phyloP scores from a whole-genome alignment of 106 monocot genomes.

The Dendrobium huoshanense region DNA sequence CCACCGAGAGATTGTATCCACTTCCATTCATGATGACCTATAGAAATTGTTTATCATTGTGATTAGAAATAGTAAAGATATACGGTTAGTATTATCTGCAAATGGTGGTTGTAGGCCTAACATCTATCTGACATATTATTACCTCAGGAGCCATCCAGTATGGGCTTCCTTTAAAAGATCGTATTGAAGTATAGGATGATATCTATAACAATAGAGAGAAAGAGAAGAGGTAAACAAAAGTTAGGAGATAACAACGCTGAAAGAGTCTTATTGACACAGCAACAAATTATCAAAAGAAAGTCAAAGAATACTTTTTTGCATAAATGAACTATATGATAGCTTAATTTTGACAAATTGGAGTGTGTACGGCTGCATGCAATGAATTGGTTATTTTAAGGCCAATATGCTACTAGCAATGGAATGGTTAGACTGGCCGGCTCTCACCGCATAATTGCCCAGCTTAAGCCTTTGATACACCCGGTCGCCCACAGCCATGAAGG shows the following conservation, averaged over 20 bases:
- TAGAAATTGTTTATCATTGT: conserved; percentile 5
- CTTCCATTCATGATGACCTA: conserved; percentile 73
- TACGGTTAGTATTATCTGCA: background rate
- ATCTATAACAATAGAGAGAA: conserved; percentile 36
- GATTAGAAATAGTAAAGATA: background rate
- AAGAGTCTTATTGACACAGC: background rate
- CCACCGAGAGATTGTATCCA: conserved; percentile 76
- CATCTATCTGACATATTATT: background rate
- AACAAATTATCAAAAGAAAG: background rate
- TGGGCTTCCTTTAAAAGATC: conserved; percentile 89
- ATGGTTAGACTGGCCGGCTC: background rate
- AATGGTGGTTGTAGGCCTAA: background rate
- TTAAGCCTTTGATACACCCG: background rate
- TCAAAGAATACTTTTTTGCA: background rate
- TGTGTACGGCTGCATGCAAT: background rate
- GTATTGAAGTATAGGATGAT: conserved; percentile 53
- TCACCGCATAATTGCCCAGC: background rate
- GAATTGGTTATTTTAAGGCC: background rate
- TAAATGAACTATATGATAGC: background rate
- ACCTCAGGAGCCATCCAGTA: conserved; percentile 99
- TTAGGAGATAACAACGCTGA: background rate
- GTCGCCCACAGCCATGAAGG: too few relatives aligned
- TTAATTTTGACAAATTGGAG: background rate
- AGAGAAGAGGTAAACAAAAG: background rate
- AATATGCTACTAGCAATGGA: background rate